Conservation (phyloP, 1,284 basidiomycete species). For the Cutaneotrichosporon cavernicola region DNA sequence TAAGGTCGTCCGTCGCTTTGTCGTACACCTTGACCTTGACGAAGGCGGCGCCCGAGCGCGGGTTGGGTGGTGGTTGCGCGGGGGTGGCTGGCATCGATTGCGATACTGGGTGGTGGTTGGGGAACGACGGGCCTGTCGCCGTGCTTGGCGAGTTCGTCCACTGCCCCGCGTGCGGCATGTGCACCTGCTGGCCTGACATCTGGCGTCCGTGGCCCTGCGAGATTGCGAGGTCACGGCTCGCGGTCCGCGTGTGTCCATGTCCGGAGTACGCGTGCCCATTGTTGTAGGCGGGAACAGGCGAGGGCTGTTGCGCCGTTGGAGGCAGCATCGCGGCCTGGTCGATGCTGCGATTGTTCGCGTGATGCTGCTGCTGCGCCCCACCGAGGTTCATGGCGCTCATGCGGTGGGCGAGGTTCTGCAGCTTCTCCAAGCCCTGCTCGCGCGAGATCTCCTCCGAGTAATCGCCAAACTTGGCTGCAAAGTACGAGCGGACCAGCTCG, state of each 20-base stretch:
- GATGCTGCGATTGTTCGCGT: not conserved
- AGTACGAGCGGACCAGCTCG: constrained; percentile 76
- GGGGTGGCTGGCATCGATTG: constrained; percentile 2
- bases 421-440: constrained; percentile 61
- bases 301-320: not conserved
- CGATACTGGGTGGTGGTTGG: not conserved
- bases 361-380: not conserved
- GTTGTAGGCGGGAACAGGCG: constrained; percentile 1
- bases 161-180: not conserved
- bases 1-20: constrained; percentile 83
- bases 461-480: constrained; percentile 84
- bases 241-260: not conserved
- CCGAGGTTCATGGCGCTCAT: constrained; percentile 33
- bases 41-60: constrained; percentile 59
- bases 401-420: constrained; percentile 54
- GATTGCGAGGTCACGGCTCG: not conserved
- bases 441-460: constrained; percentile 69
- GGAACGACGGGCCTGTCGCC: not conserved
- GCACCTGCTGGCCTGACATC: constrained; percentile 2
- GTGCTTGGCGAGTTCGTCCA: constrained; percentile 1
- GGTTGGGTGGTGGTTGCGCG: constrained; percentile 1
- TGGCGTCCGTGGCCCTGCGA: constrained; percentile 10
- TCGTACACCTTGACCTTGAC: constrained; percentile 99
- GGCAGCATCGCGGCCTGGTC: constrained; percentile 7
- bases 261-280: not conserved